Evolutionary conservation across 2,329 filamentous ascomycete species (phyloP).

Genomic region (Talaromyces sp.): DNA sequence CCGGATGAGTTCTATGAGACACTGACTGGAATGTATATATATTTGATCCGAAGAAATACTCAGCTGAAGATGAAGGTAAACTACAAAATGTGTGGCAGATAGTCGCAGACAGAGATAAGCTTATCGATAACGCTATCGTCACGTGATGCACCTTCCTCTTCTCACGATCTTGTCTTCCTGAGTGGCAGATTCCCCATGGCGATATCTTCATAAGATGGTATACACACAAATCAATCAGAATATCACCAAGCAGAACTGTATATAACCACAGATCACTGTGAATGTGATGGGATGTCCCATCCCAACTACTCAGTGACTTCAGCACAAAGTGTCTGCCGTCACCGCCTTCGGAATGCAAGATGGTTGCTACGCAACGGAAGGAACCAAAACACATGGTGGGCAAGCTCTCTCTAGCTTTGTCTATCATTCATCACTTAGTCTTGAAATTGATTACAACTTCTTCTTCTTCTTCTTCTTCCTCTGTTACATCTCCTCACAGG

Average conservation of each 20-base stretch:
- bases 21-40: too few relatives aligned
- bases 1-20: too few relatives aligned
- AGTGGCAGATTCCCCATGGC: neutral
- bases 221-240: neutral
- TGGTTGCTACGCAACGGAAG: constrained; percentile 40
- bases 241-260: neutral
- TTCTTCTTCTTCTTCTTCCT: constrained; percentile 3
- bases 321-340: neutral
- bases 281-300: neutral
- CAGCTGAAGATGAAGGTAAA: too few relatives aligned
- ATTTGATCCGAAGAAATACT: too few relatives aligned
- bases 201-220: neutral
- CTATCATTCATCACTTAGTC: constrained; percentile 14
- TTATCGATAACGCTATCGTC: neutral
- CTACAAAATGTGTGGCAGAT: too few relatives aligned
- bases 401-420: constrained; percentile 13
- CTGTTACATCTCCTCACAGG: neutral
- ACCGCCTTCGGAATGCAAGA: constrained; percentile 31
- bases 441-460: constrained; percentile 11
- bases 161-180: neutral
- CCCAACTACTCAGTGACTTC: neutral
- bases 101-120: neutral
- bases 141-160: neutral
- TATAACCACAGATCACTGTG: neutral
- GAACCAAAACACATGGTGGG: constrained; percentile 33